Evolutionary conservation across 2,329 filamentous ascomycete species (phyloP), one percentile per base, ranked within the genome.

Genomic region (Aspergillus sp.): DNA sequence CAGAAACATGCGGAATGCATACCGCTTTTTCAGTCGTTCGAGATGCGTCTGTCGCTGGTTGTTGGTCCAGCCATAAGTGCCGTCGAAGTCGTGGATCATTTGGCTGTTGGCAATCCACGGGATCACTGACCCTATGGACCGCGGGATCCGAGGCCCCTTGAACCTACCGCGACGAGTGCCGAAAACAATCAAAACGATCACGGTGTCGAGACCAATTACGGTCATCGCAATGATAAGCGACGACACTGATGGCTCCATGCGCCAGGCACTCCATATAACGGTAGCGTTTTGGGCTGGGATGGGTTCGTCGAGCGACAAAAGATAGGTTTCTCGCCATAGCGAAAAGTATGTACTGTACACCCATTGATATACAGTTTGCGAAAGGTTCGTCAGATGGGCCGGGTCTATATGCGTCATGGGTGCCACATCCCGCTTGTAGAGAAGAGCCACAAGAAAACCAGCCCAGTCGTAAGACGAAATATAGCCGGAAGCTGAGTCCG

Each of bases 341-440:
- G 70, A 69, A 48, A 73, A 72, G 48, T 73, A 73, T 12, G 71
- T 72, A 44, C 67, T 67, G 48, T 71, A 73, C 1, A 72, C 71
- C 70, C 70, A 73, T 51, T 71, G 68, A 41, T 72, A 73, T 7
- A 73, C 69, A 4, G 53, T 62, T 38, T 64, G 65, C 11, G 69
- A 71, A 20, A 71, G 56, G 11, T 62, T 44, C 4, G 63, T 69
- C 42, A 73, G 45, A 9, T 59, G 57, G 3, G 30, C 32, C 0
- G 64, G n/a, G n/a, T 70, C 53, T 12, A 73, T 58, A 0, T 65
- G 57, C n/a, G 64, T 62, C 24, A 72, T 62, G 1, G 64, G 54
- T 4, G 65, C 48, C 20, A 67, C 62, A 20, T 57, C 60, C n/a
- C 65, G 68, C 32, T 68, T 63, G 39, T 73, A 73, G 4, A 73